phyloP scores from a whole-genome alignment of 495 filamentous ascomycete species.

The Neurospora tetraspora region DNA sequence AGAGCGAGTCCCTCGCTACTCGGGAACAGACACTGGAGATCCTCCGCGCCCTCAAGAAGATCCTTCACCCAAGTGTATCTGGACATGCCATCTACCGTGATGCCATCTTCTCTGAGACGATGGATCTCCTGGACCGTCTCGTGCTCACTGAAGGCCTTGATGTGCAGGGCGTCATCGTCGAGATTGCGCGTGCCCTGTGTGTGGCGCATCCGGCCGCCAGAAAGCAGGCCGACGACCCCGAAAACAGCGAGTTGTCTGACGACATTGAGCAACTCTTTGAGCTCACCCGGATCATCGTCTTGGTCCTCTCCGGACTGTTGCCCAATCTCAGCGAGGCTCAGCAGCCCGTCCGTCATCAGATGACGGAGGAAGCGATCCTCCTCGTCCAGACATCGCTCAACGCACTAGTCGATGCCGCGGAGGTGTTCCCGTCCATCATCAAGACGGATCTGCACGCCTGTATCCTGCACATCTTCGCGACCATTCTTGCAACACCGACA shows the following conservation, averaged over 20 bases:
- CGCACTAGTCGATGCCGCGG: conserved; percentile 84
- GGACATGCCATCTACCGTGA: conserved; percentile 95
- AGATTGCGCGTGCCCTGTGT: conserved; percentile 83
- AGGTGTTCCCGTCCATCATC: conserved; percentile 93
- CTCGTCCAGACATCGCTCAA: conserved; percentile 73
- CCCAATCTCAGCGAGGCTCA: conserved; percentile 76
- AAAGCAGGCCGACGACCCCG: conserved; percentile 48
- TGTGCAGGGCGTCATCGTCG: conserved; percentile 86
- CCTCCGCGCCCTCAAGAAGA: conserved; percentile 85
- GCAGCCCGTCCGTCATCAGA: conserved; percentile 56
- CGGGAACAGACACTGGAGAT: conserved; percentile 82
- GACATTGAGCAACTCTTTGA: conserved; percentile 99
- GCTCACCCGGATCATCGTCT: conserved; percentile 85
- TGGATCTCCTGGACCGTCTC: conserved; percentile 89
- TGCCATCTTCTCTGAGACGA: conserved; percentile 91
- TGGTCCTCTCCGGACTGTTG: conserved; percentile 77
- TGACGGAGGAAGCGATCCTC: conserved; percentile 72
- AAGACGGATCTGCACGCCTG: conserved; percentile 93
- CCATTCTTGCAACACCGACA: conserved; percentile 74
- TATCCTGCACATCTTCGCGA: conserved; percentile 92
- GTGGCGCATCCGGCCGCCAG: conserved; percentile 80
- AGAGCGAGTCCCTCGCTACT: conserved; percentile 57
- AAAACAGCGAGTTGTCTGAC: conserved; percentile 72
- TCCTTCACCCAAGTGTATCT: conserved; percentile 86
- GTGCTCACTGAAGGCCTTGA: conserved; percentile 80